Percentiles rank a stretch among this genome's conserved stretches.
phyloP scores from a whole-genome alignment of 2,329 filamentous ascomycete species.

The Epicoccum nigrum region DNA sequence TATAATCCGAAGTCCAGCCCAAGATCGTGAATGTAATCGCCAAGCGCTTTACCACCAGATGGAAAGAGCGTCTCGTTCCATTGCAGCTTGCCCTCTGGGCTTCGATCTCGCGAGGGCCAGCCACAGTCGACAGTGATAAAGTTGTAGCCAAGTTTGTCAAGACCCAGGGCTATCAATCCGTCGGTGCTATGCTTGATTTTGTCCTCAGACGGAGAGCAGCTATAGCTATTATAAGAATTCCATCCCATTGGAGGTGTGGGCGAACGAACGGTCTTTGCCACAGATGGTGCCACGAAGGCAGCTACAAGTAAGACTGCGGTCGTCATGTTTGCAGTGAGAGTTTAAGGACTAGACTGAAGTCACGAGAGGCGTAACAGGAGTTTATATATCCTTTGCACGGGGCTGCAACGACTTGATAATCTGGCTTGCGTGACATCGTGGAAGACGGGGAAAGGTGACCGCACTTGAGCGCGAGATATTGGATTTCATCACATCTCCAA shows the following conservation, averaged over 20 bases:
- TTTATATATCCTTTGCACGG: background rate
- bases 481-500: background rate
- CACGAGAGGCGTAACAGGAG: background rate
- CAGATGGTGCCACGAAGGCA: slow-evolving; percentile 10
- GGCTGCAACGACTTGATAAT: background rate
- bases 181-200: slow-evolving; percentile 60
- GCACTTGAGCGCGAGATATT: no score
- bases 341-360: background rate
- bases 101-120: slow-evolving; percentile 54
- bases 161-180: slow-evolving; percentile 59
- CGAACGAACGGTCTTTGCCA: slow-evolving; percentile 28
- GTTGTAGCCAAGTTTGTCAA: slow-evolving; percentile 61
- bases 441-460: no score
- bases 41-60: slow-evolving; percentile 56
- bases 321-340: background rate
- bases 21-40: slow-evolving; percentile 57
- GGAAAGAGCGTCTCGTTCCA: slow-evolving; percentile 61
- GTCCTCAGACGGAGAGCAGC: slow-evolving; percentile 56
- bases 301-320: slow-evolving; percentile 3
- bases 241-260: slow-evolving; percentile 52
- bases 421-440: background rate
- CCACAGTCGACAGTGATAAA: slow-evolving; percentile 66
- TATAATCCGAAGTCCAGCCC: slow-evolving; percentile 63
- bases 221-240: slow-evolving; percentile 66
- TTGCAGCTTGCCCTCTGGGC: slow-evolving; percentile 54